Percentiles rank a stretch among this genome's conserved stretches.
phyloP scores from a whole-genome alignment of 2,329 filamentous ascomycete genomes.

The Neopestalotiopsis sp. region DNA sequence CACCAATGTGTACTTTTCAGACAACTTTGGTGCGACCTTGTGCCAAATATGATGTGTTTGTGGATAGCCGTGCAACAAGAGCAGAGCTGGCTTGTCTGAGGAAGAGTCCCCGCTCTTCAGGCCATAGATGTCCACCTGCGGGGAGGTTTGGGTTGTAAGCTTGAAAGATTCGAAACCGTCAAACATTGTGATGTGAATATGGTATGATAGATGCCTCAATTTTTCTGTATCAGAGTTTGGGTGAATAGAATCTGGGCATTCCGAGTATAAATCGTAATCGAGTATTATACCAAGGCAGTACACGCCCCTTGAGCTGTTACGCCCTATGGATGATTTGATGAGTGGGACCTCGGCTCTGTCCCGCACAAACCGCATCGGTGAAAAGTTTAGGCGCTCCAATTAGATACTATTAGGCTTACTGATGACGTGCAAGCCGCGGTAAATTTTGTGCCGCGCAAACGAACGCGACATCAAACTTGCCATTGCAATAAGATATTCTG shows the following conservation, averaged over 20 bases:
- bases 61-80: conserved; percentile 58
- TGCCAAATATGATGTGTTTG: conserved; percentile 61
- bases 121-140: conserved; percentile 50
- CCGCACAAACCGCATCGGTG: background rate
- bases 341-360: background rate
- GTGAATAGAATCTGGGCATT: no score
- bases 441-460: background rate
- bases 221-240: background rate
- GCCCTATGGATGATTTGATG: background rate
- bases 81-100: conserved; percentile 43
- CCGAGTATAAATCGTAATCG: background rate
- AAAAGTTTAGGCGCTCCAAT: conserved; percentile 2
- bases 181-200: conserved; percentile 39
- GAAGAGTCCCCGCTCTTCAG: conserved; percentile 39
- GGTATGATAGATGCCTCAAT: no score
- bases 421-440: background rate
- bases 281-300: no score
- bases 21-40: conserved; percentile 45
- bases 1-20: conserved; percentile 47
- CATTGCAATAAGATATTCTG: background rate
- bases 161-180: conserved; percentile 43
- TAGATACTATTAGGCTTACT: background rate
- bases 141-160: conserved; percentile 41
- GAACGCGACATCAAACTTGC: background rate
- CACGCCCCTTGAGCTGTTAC: background rate